A percentile compares a stretch with the other conserved stretches of the same genome.
These are phyloP conservation scores for Phoma sp. DNA, from an alignment of 2,329 filamentous ascomycete species.

Conservation along the genomic window DNA sequence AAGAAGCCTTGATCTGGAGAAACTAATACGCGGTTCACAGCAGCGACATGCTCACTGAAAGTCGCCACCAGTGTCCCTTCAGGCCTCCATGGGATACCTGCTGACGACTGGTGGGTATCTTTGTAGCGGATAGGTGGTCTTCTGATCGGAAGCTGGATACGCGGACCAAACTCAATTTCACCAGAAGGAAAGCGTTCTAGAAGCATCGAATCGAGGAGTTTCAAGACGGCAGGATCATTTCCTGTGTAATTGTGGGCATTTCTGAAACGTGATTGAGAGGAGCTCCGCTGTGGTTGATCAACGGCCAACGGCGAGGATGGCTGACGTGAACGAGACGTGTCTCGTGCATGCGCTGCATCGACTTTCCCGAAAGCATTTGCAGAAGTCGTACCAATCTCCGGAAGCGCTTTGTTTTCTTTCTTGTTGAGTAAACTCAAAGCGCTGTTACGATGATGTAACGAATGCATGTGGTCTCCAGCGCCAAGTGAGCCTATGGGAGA, in stretches of 20 bases:
- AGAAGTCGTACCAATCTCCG: constrained; percentile 70
- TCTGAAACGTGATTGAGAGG: constrained; percentile 57
- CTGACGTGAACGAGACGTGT: constrained; percentile 38
- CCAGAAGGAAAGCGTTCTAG: constrained; percentile 67
- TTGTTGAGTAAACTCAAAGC: constrained; percentile 67
- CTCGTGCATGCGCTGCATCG: constrained; percentile 55
- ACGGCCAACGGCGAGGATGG: constrained; percentile 38
- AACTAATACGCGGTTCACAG: constrained; percentile 80
- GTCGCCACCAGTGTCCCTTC: constrained; percentile 83
- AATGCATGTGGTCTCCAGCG: constrained; percentile 43
- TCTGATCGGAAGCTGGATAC: constrained; percentile 71
- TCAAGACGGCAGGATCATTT: constrained; percentile 68
- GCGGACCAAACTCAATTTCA: constrained; percentile 74
- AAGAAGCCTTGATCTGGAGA: constrained; percentile 95
- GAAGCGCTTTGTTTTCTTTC: constrained; percentile 65
- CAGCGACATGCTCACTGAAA: constrained; percentile 83
- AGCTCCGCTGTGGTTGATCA: constrained; percentile 39
- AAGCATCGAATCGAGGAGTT: constrained; percentile 83
- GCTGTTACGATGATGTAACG: constrained; percentile 58
- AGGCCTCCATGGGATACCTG: constrained; percentile 77
- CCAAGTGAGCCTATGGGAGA: constrained; percentile 42
- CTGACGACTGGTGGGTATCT: constrained; percentile 55
- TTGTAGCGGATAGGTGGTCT: constrained; percentile 60
- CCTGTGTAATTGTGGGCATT: constrained; percentile 85
- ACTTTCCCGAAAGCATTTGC: constrained; percentile 70